phyloP scores from a whole-genome alignment of 2,329 filamentous ascomycete species.

The Trichophaea hybrida region DNA sequence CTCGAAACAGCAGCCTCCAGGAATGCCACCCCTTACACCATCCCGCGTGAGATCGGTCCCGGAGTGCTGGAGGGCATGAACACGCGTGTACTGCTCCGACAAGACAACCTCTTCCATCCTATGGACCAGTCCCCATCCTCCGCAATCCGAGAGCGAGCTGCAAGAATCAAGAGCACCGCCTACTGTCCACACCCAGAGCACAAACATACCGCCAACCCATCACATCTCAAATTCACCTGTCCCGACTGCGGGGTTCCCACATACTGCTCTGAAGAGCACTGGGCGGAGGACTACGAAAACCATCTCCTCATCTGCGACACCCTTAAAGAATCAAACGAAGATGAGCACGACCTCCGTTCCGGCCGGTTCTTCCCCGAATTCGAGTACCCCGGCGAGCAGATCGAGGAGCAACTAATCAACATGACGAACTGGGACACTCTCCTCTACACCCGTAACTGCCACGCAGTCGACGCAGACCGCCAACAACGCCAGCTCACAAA shows the following conservation, averaged over 20 bases:
- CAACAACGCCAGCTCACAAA: conserved; percentile 86
- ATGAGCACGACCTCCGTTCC: conserved; percentile 86
- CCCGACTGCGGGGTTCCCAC: conserved; percentile 90
- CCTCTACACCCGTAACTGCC: conserved; percentile 80
- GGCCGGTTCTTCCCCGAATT: conserved; percentile 90
- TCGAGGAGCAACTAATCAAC: conserved; percentile 86
- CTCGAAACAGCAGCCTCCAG: background rate
- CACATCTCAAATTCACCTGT: conserved; percentile 85
- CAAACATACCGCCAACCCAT: conserved; percentile 50
- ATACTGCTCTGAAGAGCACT: conserved; percentile 88
- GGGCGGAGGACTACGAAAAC: conserved; percentile 87
- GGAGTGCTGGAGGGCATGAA: background rate
- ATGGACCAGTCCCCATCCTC: conserved; percentile 80
- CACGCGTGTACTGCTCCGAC: conserved; percentile 38
- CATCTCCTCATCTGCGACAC: conserved; percentile 89
- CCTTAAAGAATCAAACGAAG: conserved; percentile 85
- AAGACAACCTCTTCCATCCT: conserved; percentile 82
- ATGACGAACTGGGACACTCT: conserved; percentile 99
- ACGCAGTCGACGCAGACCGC: conserved; percentile 79
- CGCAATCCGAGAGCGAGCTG: conserved; percentile 72
- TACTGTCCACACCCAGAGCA: conserved; percentile 87
- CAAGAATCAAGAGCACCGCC: conserved; percentile 83
- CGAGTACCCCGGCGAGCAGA: conserved; percentile 72
- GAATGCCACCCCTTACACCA: background rate
- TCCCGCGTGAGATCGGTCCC: background rate